These are phyloP conservation scores for Funneliformis mosseae DNA, from an alignment of 192 early-diverging fungal species.

Conservation along the genomic window DNA sequence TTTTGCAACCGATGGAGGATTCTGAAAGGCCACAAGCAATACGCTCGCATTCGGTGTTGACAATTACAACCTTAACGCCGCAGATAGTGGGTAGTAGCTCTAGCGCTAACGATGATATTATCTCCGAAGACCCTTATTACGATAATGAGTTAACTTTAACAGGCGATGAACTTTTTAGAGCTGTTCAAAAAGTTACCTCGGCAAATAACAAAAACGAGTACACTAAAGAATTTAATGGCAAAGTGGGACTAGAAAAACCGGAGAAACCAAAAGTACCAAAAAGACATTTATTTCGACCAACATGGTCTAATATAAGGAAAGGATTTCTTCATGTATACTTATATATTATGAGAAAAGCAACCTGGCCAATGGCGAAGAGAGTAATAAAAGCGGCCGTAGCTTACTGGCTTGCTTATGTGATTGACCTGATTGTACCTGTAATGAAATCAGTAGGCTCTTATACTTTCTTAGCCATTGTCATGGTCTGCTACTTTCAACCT, in stretches of 20 bases:
- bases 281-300: neutral
- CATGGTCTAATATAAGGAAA: neutral
- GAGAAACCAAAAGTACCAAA: neutral
- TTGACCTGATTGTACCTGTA: conserved; percentile 18
- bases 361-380: conserved; percentile 18
- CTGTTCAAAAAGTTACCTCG: neutral
- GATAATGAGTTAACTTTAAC: conserved; percentile 22
- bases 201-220: neutral
- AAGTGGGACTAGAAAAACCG: neutral
- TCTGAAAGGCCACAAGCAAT: neutral
- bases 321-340: neutral
- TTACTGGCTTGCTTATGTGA: conserved; percentile 18
- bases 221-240: neutral
- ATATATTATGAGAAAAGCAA: neutral
- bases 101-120: neutral
- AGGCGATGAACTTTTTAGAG: neutral
- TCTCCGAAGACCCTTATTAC: neutral
- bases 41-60: neutral
- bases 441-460: neutral
- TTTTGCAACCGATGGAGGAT: neutral
- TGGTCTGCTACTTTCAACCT: conserved; percentile 24
- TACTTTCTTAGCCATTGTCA: conserved; percentile 15
- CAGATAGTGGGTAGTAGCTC: too few relatives aligned
- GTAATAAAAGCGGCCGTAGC: conserved; percentile 20
- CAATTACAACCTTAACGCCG: neutral